Conservation (phyloP, 1,284 basidiomycete genomes). For the Ustilago sp. region DNA sequence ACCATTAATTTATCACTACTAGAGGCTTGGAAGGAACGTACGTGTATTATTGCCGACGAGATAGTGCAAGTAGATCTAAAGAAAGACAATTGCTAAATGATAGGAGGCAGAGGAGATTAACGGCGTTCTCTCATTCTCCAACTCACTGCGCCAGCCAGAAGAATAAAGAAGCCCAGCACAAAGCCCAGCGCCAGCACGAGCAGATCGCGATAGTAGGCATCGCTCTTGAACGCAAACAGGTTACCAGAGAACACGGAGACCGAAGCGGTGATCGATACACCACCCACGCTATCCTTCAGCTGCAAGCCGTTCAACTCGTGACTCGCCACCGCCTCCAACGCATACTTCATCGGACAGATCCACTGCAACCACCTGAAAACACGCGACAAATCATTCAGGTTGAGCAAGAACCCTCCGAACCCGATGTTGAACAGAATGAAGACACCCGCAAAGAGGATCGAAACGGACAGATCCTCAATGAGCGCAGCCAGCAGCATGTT, state of each 20-base stretch:
- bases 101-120: constrained; percentile 12
- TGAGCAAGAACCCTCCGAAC: constrained; percentile 60
- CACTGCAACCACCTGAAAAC: constrained; percentile 60
- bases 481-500: constrained; percentile 55
- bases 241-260: constrained; percentile 50
- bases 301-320: constrained; percentile 52
- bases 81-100: background rate
- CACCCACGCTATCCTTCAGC: constrained; percentile 47
- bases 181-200: constrained; percentile 55
- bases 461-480: constrained; percentile 49
- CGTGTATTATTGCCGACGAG: background rate
- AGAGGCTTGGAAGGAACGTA: background rate
- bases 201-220: constrained; percentile 57
- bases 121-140: constrained; percentile 47
- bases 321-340: constrained; percentile 57
- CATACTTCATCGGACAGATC: constrained; percentile 58
- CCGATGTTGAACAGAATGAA: constrained; percentile 61
- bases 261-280: constrained; percentile 29
- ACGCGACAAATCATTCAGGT: constrained; percentile 43
- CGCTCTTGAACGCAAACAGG: constrained; percentile 51
- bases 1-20: constrained; percentile 4
- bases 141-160: constrained; percentile 33
- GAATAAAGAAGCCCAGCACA: constrained; percentile 44
- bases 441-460: constrained; percentile 49
- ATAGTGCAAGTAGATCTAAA: background rate